Conservation (phyloP, 148 eudicot genomes). For the Gaultheria prostrata region DNA sequence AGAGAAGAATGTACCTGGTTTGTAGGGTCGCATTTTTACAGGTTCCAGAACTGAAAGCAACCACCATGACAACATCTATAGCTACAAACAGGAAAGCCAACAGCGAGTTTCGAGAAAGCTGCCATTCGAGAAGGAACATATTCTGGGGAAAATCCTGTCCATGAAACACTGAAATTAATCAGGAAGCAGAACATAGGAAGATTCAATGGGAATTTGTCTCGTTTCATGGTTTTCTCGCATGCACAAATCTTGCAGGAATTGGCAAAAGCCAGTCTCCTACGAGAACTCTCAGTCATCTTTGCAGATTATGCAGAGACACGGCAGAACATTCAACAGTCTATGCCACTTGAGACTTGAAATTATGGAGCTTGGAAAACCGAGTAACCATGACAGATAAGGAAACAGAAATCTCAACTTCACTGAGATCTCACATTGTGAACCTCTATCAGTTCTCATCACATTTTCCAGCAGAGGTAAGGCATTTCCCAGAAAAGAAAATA, state of each 20-base stretch:
- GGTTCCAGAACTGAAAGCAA: slow-evolving; percentile 61
- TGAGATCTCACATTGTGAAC: slow-evolving; percentile 25
- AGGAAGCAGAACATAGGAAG: slow-evolving; percentile 64
- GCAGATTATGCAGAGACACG: slow-evolving; percentile 61
- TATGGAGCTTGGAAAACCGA: slow-evolving; percentile 43
- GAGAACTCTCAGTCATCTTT: slow-evolving; percentile 64
- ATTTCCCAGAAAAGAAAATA: slow-evolving; percentile 6
- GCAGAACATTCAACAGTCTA: slow-evolving; percentile 50
- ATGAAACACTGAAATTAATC: slow-evolving; percentile 67
- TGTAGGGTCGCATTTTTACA: slow-evolving; percentile 24
- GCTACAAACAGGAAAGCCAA: slow-evolving; percentile 73
- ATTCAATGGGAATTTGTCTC: slow-evolving; percentile 60
- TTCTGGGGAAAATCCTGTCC: slow-evolving; percentile 75
- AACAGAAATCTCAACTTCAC: slow-evolving; percentile 24
- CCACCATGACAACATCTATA: slow-evolving; percentile 58
- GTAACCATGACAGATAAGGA: slow-evolving; percentile 29
- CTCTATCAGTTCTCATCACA: slow-evolving; percentile 8
- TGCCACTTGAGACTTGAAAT: slow-evolving; percentile 54
- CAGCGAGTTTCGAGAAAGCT: slow-evolving; percentile 65
- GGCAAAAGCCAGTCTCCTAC: slow-evolving; percentile 61
- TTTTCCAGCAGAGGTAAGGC: not conserved
- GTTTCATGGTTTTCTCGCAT: slow-evolving; percentile 68
- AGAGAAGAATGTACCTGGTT: slow-evolving; percentile 9
- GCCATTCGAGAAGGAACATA: slow-evolving; percentile 65
- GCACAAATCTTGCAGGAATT: slow-evolving; percentile 62